Percentiles rank a stretch among this genome's conserved stretches.
phyloP scores from a whole-genome alignment of 2,329 filamentous ascomycete species.

The Cladosporium sphaerospermum region DNA sequence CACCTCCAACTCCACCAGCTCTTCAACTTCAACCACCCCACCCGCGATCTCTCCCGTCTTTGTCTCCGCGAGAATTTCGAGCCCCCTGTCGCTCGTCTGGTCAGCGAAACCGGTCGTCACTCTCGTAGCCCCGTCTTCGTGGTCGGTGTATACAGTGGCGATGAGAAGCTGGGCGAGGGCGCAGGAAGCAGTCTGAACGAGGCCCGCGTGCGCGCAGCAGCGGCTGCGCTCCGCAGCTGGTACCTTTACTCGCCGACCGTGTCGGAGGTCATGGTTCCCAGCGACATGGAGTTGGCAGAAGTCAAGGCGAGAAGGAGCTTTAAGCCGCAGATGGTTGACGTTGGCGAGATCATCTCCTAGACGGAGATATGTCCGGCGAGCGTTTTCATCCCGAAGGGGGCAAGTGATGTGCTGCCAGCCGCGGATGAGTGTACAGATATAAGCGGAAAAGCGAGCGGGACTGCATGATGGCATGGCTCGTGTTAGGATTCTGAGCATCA shows the following conservation, averaged over 20 bases:
- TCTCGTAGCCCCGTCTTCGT: conserved; percentile 86
- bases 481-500: background rate
- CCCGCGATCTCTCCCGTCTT: conserved; percentile 72
- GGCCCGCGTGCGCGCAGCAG: conserved; percentile 71
- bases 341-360: conserved; percentile 49
- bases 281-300: conserved; percentile 33
- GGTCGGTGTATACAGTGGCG: conserved; percentile 87
- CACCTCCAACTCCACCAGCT: conserved; percentile 54
- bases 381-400: background rate
- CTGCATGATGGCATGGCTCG: background rate
- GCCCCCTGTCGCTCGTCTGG: conserved; percentile 73
- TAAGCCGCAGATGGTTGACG: conserved; percentile 52
- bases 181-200: conserved; percentile 70
- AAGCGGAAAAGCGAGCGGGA: background rate
- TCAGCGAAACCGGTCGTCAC: conserved; percentile 82
- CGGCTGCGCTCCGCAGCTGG: conserved; percentile 85
- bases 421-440: conserved; percentile 7
- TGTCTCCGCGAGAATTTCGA: conserved; percentile 89
- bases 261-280: conserved; percentile 46
- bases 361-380: background rate
- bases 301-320: conserved; percentile 35
- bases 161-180: conserved; percentile 89
- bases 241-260: conserved; percentile 81
- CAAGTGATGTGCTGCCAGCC: conserved; percentile 5
- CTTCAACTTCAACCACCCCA: conserved; percentile 79